phyloP scores from a whole-genome alignment of 2,329 filamentous ascomycete species.

The Geosmithia flava region DNA sequence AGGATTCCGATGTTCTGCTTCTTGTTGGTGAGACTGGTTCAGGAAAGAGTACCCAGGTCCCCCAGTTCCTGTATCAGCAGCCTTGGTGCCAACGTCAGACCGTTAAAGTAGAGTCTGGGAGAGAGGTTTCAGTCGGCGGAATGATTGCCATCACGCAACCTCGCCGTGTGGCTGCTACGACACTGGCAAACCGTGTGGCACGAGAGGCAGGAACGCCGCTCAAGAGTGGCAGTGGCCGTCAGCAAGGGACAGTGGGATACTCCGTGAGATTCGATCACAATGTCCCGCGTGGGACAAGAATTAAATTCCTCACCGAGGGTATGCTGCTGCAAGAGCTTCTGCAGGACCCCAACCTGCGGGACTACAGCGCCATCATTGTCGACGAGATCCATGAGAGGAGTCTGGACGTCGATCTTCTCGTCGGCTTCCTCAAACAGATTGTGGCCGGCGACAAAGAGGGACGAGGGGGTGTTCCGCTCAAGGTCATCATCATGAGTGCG shows the following conservation, averaged over 20 bases:
- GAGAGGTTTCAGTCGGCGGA: constrained; percentile 50
- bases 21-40: constrained; percentile 91
- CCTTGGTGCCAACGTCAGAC: constrained; percentile 60
- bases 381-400: constrained; percentile 97
- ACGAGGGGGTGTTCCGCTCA: constrained; percentile 62
- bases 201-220: constrained; percentile 55
- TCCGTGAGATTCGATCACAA: constrained; percentile 90
- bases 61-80: constrained; percentile 73
- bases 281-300: constrained; percentile 65
- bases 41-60: constrained; percentile 93
- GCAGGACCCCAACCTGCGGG: constrained; percentile 65
- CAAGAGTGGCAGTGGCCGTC: constrained; percentile 16
- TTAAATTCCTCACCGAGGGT: constrained; percentile 94
- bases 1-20: constrained; percentile 57
- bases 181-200: constrained; percentile 76
- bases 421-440: constrained; percentile 79
- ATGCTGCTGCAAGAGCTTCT: constrained; percentile 93
- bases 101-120: constrained; percentile 29
- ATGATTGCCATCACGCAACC: constrained; percentile 92
- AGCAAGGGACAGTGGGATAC: constrained; percentile 61
- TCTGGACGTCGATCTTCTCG: constrained; percentile 81
- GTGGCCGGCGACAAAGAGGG: constrained; percentile 49
- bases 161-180: constrained; percentile 84
- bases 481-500: constrained; percentile 93
- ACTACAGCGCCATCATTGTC: constrained; percentile 84